Evolutionary conservation across 1,284 basidiomycete genomes (phyloP).

Genomic region (Trametes sp.): DNA sequence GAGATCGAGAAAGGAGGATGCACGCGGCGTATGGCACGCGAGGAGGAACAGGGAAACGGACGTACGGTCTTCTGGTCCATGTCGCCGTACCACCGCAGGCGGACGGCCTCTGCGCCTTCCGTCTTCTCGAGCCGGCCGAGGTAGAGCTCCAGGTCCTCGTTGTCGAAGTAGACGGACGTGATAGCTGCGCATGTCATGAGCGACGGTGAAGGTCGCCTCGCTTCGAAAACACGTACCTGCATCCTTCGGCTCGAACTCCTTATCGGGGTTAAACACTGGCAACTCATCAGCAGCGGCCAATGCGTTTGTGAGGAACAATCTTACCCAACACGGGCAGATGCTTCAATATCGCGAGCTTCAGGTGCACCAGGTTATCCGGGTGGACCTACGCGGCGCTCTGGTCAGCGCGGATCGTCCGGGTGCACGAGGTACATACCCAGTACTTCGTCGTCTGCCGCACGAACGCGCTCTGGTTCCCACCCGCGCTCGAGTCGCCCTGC

Average conservation of each 20-base stretch:
- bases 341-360: slow-evolving; percentile 94
- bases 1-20: no score
- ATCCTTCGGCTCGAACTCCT: slow-evolving; percentile 92
- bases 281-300: slow-evolving; percentile 18
- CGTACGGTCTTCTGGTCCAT: slow-evolving; percentile 79
- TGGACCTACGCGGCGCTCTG: slow-evolving; percentile 66
- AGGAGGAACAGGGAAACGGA: background rate
- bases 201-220: background rate
- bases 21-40: no score
- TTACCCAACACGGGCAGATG: slow-evolving; percentile 91
- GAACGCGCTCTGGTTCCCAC: slow-evolving; percentile 96
- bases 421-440: slow-evolving; percentile 71
- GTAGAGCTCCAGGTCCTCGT: slow-evolving; percentile 97
- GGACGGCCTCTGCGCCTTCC: slow-evolving; percentile 97
- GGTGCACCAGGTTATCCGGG: slow-evolving; percentile 93
- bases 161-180: slow-evolving; percentile 93
- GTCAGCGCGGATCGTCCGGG: background rate
- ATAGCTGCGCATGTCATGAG: slow-evolving; percentile 58
- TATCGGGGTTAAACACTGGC: slow-evolving; percentile 93
- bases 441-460: slow-evolving; percentile 99
- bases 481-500: slow-evolving; percentile 92
- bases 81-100: slow-evolving; percentile 98
- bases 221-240: slow-evolving; percentile 61
- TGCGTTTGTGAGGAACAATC: slow-evolving; percentile 27
- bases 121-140: slow-evolving; percentile 98